Evolutionary conservation across 306 rosid species (phyloP), one percentile per base, ranked within the genome.

Genomic region (Acacia acuminata): DNA sequence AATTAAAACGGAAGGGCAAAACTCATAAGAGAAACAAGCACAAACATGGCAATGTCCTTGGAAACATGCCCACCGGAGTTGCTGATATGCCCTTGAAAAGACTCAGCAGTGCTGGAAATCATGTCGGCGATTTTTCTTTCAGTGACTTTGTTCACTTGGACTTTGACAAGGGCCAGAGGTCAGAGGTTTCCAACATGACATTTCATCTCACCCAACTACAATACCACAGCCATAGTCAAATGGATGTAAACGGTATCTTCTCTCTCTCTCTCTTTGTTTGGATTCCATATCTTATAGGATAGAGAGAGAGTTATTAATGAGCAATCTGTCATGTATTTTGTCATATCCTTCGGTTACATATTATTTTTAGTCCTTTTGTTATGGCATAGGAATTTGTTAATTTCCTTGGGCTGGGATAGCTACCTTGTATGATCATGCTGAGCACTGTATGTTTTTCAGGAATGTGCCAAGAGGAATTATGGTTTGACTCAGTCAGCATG

Each of bases 401-500:
- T 77, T 71, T 74, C 55, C 47, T 55, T 32, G 70, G 65, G 74
- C 66, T 71, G 76, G 67, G 69, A 80, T 34, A 32, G 64, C 24
- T 53, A 60, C 58, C 53, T 88, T 74, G 20, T 70, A 64, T 60
- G 48, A 84, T 67, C 70, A 76, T 64, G 79, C 25, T 83, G 12
- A 71, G 27, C 44, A 58, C n/a, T 69, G 36, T 5, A 22, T 51
- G 51, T 27, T 70, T 60, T 84, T 77, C 79, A 94, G 98, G 94
- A 72, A 73, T 80, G 60, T 88, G 86, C 87, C 92, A 85, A 84
- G 99, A 88, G 73, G 99, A 95, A 47, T 86, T 94, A 48, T 95
- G 98, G 98, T 95, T 89, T 79, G 99, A 95, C 86, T 90, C 99
- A 13, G 86, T 80, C 73, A 92, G 96, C 81, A 90, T 92, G 63